Base-by-base conservation (phyloP, 176 grass and related monocot species). In the Alopecurus myosuroides region DNA sequence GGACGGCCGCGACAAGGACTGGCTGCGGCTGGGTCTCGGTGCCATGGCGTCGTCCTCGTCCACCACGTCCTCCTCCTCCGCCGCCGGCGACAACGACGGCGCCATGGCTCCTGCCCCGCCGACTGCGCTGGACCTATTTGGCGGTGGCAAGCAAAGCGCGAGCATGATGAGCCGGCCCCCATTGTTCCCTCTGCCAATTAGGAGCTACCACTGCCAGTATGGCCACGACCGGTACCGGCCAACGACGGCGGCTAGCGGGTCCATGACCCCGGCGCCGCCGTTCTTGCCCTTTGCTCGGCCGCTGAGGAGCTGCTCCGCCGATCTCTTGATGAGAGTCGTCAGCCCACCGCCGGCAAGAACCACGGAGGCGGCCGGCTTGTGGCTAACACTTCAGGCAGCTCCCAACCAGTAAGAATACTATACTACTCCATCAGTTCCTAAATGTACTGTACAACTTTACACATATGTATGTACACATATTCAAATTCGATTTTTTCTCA, bases 1-100 rank as follows among this genome's bases (percentile, higher is more conserved):
- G 3, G 81, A 75, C 18, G 83, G 84, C 15, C 77, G 80, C 52
- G n/a, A 58, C 69, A 85, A 77, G 78, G 89, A 85, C 30, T 98
- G 96, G 96, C 93, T 98, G 72, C 89, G 56, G 82, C 86, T 98
- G 37, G 83, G 96, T 25, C 89, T 90, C 64, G 70, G 70, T 74
- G 74, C 85, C 46, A 31, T 39, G 44, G 39, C 85, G 36, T 40
- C 85, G 2, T 76, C 83, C 17, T 77, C 88, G 0, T 77, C 88
- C 58, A 67, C 87, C 10, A 60, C 87, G 0, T 68, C 87, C 70
- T 58, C 85, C 19, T 36, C 80, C 80, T 90, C 80, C 29, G 66
- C 63, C 40, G 71, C 57, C 18, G 75, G 57, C 60, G 56, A 82
- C 40, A 70, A 56, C 73, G 67, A 50, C 58, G n/a, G 65, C 30